Evolutionary conservation across 495 filamentous ascomycete genomes (phyloP), one percentile per base, ranked within the genome.

Genomic region (Pseudoneurospora amorphoporcata): DNA sequence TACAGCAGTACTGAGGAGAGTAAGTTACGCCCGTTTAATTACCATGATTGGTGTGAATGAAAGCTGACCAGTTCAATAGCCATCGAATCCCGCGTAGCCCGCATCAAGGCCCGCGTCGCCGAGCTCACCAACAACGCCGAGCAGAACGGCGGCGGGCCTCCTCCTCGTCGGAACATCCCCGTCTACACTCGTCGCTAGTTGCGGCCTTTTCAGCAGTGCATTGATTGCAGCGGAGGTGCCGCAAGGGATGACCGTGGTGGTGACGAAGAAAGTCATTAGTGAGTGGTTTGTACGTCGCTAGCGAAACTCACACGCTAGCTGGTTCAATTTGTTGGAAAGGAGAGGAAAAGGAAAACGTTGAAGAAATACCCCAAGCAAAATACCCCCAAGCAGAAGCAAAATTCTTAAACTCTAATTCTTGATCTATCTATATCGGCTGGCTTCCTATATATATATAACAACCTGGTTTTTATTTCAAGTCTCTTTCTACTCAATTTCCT

Each of bases 1-100:
- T 93, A 97, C 73, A 95, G 92, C 23, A 97, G 92, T 78, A 94
- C 92, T 23, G 96, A 99, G 87, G 95, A 99, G 85, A 97, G 94
- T 94, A 87, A 89, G 93, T 89, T 41, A 45, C 71, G 41, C 35
- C 10, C 29, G 23, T 10, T 29, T 23, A 43, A 39, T 23, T 23
- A 23, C 23, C 23, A 23, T 23, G 23, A 23, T 23, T 23, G 23
- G 23, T 23, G 23, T 23, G 23, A 23, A 23, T 23, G 23, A 23
- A 23, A 23, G 23, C 23, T 23, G 23, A 23, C 1, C 23, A 23
- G 23, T 23, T 23, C 0, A 39, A 10, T 73, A 96, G 93, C 94
- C 38, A 98, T 99, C 75, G 95, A 99, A 81, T 92, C 93, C 45
- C 92, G 95, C 71, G 95, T 98, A 72, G 95, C 95, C 42, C 92